Base-by-base conservation (phyloP, 208 protist genomes). In the Leishmania braziliensis region DNA sequence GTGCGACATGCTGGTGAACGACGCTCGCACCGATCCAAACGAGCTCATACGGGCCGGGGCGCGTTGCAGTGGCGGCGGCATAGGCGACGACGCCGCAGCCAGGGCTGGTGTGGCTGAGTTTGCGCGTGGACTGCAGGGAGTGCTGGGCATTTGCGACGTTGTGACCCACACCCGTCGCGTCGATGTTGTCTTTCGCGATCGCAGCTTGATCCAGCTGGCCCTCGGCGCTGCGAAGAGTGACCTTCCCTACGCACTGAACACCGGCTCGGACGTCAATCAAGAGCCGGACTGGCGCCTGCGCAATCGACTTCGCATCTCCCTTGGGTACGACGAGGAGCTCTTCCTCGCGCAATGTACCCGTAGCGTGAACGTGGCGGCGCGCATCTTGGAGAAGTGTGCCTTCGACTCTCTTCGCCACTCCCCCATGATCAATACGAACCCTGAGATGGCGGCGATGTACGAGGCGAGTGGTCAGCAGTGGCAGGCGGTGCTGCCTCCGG, bases 1-100 rank as follows among this genome's bases (percentile, higher is more conserved):
- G 78, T 96, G 95, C 63, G 91, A 97, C 77, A 97, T 97, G 95
- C 85, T 96, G 29, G 82, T 97, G 43, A 95, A 95, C 79, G 83
- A 83, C n/a, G 48, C 77, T 12, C 53, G 63, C 20, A 95, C 90
- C 10, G 92, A 97, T 74, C 23, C 50, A 70, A 36, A 33, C 18
- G 43, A 75, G 16, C 68, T 26, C n/a, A 26, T 51, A 18, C 80
- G 70, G 20, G 48, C 29, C n/a, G 65, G 51, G 53, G 65, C n/a
- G 18, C 75, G 20, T 26, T 4, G 18, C n/a, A 63, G 53, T n/a
- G 48, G 43, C 36, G 58, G 51, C 10, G 56, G 23, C 51, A 71
- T 43, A 36, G 60, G 62, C 48, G 36, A 63, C 56, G 62, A 71
- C 20, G 76, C 46, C 5, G 62, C 51, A 5, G 46, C 72, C 29